Conservation (phyloP, 768 basidiomycete genomes). For the Suillus bovinus region DNA sequence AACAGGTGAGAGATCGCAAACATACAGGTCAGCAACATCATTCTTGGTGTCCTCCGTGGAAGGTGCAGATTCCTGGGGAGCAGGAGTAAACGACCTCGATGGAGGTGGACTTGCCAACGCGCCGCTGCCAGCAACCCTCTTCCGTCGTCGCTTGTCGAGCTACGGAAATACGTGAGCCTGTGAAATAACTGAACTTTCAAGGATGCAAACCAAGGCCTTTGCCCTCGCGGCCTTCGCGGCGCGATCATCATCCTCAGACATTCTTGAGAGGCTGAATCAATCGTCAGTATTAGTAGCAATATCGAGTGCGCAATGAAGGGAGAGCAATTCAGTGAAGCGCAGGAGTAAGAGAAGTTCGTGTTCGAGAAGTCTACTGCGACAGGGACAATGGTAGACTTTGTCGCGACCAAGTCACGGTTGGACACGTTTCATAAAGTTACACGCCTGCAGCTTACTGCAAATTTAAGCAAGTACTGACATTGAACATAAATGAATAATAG, state of each 20-base stretch:
- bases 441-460: background rate
- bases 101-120: slow-evolving; percentile 45
- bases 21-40: slow-evolving; percentile 68
- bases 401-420: background rate
- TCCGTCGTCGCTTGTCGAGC: slow-evolving; percentile 82
- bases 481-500: background rate
- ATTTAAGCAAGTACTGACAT: background rate
- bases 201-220: slow-evolving; percentile 68
- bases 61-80: slow-evolving; percentile 39
- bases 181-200: slow-evolving; percentile 4
- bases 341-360: slow-evolving; percentile 3
- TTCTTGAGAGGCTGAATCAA: slow-evolving; percentile 27
- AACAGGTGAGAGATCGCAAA: slow-evolving; percentile 24
- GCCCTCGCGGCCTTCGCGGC: slow-evolving; percentile 82
- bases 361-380: background rate
- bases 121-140: slow-evolving; percentile 53
- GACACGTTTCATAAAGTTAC: slow-evolving; percentile 4
- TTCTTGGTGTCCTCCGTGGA: slow-evolving; percentile 43
- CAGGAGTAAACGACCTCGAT: slow-evolving; percentile 55
- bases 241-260: slow-evolving; percentile 74
- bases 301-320: slow-evolving; percentile 6
- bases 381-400: background rate
- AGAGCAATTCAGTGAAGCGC: slow-evolving; percentile 9
- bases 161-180: slow-evolving; percentile 30
- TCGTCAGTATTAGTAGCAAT: slow-evolving; percentile 8